Conservation (phyloP, 1,139 yeast genomes). For the Scheffersomyces titani region DNA sequence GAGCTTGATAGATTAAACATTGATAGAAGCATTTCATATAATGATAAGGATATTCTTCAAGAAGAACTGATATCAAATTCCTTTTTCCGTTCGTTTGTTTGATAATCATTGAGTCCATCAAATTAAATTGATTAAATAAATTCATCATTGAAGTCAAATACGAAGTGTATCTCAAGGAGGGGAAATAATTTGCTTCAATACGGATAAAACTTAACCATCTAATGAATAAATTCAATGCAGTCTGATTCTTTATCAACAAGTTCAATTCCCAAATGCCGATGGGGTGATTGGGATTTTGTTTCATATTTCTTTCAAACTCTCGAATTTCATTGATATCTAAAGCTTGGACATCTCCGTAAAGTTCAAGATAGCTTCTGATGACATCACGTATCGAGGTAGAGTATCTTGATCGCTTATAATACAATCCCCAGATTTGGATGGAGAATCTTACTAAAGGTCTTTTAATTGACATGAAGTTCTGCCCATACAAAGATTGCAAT, state of each 20-base stretch:
- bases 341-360: constrained; percentile 19
- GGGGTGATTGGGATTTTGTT: not conserved
- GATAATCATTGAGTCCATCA: constrained; percentile 18
- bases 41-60: constrained; percentile 10
- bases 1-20: constrained; percentile 22
- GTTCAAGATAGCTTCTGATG: constrained; percentile 19
- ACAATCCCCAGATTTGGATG: constrained; percentile 24
- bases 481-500: constrained; percentile 18
- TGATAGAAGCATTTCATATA: constrained; percentile 22
- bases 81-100: constrained; percentile 11
- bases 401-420: constrained; percentile 23
- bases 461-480: constrained; percentile 9
- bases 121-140: constrained; percentile 27
- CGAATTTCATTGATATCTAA: constrained; percentile 7
- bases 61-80: constrained; percentile 12
- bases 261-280: constrained; percentile 7
- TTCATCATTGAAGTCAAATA: constrained; percentile 28
- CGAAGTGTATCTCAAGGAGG: constrained; percentile 31
- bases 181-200: constrained; percentile 33
- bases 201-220: constrained; percentile 35
- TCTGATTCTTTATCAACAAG: constrained; percentile 23
- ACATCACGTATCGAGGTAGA: constrained; percentile 16
- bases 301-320: constrained; percentile 3
- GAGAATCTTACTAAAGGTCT: constrained; percentile 14
- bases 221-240: constrained; percentile 18